Evolutionary conservation across 2,329 filamentous ascomycete genomes (phyloP).

Genomic region (Colletotrichum sp.): DNA sequence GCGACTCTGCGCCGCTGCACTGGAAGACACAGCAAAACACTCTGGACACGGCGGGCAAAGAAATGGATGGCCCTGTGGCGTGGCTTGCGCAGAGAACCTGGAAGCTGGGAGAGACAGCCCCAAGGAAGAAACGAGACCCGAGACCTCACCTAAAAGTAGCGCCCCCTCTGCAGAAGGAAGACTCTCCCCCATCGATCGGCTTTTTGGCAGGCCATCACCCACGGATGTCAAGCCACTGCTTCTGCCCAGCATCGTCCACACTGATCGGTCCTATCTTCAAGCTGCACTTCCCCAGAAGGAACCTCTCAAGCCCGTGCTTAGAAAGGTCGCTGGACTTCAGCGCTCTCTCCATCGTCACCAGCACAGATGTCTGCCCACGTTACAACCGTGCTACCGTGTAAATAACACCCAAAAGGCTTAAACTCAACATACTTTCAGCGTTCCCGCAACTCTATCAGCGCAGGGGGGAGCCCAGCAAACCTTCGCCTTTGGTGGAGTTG

Average conservation of each 20-base stretch:
- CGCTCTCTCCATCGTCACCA: neutral
- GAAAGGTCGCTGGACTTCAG: neutral
- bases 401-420: neutral
- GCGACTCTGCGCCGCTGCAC: neutral
- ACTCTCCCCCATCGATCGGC: neutral
- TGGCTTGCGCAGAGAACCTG: neutral
- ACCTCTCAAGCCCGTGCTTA: neutral
- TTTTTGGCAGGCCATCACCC: slow-evolving; percentile 7
- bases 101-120: neutral
- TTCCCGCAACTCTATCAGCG: slow-evolving; percentile 16
- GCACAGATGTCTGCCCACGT: neutral
- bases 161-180: slow-evolving; percentile 1
- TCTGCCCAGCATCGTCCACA: neutral
- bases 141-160: neutral
- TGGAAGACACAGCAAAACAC: neutral
- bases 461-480: neutral
- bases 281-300: neutral
- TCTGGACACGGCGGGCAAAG: no score
- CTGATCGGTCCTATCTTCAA: neutral
- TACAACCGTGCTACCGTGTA: neutral
- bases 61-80: neutral
- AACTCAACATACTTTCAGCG: neutral
- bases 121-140: neutral
- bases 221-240: neutral
- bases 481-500: neutral